These are phyloP conservation scores for Annulohypoxylon stygium DNA, from an alignment of 495 filamentous ascomycete species.

Conservation along the genomic window DNA sequence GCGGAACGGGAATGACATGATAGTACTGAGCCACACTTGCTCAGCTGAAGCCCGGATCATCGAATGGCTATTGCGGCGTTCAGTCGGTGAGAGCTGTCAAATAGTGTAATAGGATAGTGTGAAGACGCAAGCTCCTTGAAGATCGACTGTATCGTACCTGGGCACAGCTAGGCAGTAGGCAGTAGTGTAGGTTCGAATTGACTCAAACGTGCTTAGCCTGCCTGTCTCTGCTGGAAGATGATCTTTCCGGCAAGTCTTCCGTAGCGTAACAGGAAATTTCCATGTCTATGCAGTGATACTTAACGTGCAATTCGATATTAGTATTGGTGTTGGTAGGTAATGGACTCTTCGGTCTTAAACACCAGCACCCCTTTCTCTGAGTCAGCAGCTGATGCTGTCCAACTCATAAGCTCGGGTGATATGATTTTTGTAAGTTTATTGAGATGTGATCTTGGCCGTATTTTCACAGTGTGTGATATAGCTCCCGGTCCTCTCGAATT, in stretches of 20 bases:
- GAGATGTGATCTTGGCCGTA: constrained; percentile 22
- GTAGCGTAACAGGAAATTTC: constrained; percentile 17
- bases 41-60: constrained; percentile 47
- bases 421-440: constrained; percentile 23
- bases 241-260: constrained; percentile 33
- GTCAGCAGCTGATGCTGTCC: constrained; percentile 27
- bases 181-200: not conserved
- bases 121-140: constrained; percentile 31
- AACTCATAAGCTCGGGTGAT: constrained; percentile 32
- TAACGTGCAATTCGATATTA: not conserved
- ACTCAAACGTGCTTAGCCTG: constrained; percentile 38
- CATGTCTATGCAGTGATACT: constrained; percentile 28
- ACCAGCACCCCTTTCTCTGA: constrained; percentile 20
- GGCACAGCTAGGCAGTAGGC: constrained; percentile 10
- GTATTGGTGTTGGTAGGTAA: too few species aligned
- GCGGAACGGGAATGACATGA: constrained; percentile 23
- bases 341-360: constrained; percentile 1
- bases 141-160: constrained; percentile 28
- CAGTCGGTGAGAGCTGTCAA: constrained; percentile 40
- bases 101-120: not conserved
- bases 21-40: constrained; percentile 42
- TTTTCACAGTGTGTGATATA: constrained; percentile 18
- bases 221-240: constrained; percentile 27
- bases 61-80: constrained; percentile 33
- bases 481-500: not conserved